Base-by-base conservation (phyloP, 805 yeast species). In the Saturnispora serradocipensis region DNA sequence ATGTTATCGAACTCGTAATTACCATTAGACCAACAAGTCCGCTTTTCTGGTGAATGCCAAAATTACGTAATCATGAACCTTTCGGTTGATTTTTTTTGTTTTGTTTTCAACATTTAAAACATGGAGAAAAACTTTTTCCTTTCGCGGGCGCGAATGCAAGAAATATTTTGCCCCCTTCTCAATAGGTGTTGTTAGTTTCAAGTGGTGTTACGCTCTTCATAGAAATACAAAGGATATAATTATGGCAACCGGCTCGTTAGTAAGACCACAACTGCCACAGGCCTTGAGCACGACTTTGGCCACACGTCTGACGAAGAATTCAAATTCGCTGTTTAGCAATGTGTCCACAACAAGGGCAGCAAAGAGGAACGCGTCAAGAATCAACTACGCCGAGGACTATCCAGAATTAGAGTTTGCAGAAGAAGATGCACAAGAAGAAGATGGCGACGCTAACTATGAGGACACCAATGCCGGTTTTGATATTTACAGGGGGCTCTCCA, bases 301-400 rank as follows among this genome's bases (percentile, higher is more conserved):
- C 39, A 78, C 86, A 49, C 72, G 97, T 56, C 73, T 88, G 40
- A 78, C 86, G 55, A 82, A 84, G 55, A 84, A 82, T 34, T 81
- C 83, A 52, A 86, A 88, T 34, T 81, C 95, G 2, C 68, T 90
- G 32, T 78, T 83, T 58, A 75, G 84, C 36, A 77, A 88, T 2
- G 84, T 88, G 1, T 82, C 85, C 24, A 86, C 88, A 2, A 80
- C 89, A 3, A 76, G 97, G 57, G 76, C 84, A 30, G 82, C 88
- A 34, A 88, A 88, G 64, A 73, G 96, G 59, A 69, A 74, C 42
- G 82, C 87, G 10, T 59, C 56, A 22, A 84, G 81, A 46, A 80
- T 87, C 48, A 87, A 86, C 63, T 89, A 89, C 62, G 93, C 96
- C 0, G 97, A 88, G 63, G 69, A 65, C 39, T 75, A 80, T 53